Evolutionary conservation across 257 asterid species (phyloP), one percentile per base, ranked within the genome.

Genomic region (Echium plantagineum): DNA sequence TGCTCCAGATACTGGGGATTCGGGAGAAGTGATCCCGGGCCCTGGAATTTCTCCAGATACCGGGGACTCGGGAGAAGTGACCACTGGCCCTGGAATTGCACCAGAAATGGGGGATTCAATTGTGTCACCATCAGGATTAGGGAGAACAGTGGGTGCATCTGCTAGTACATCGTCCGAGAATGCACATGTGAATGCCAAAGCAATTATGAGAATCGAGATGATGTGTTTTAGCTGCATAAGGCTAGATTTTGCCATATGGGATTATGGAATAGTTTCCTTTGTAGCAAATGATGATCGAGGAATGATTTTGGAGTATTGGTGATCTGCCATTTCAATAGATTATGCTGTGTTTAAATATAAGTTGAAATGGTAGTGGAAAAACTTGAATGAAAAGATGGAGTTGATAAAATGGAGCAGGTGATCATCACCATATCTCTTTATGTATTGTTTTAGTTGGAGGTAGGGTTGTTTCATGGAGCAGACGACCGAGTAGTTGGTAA

Each of bases 91-190:
- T 0, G 51, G 28, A 0, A 58, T 58, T 42, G 24, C 32, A 38
- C 63, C 71, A 13, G 66, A 19, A 24, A 28, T 51, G n/a, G 74
- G 71, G 42, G 60, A 15, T 7, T 19, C 57, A 17, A 15, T 52
- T 1, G 63, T 9, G 21, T 52, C 56, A 16, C 21, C 60, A 52
- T 68, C n/a, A 9, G 48, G 62, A 19, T 55, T 63, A 1, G 74
- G 72, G 20, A 71, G 47, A 28, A 65, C 56, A 6, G 47, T 56
- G 1, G 78, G 74, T n/a, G 70, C 62, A 19, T 17, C 13, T 10
- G 46, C 67, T 4, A 51, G 62, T 26, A 60, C 79, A 57, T 77
- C 77, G 13, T 70, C 75, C 20, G 79, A 64, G 61, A 71, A 20
- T 5, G 68, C 59, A 53, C 52, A 64, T 16, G 66, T 17, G 24